These are phyloP conservation scores for Solanum habrochaites DNA, from an alignment of 257 asterid species.

Conservation along the genomic window DNA sequence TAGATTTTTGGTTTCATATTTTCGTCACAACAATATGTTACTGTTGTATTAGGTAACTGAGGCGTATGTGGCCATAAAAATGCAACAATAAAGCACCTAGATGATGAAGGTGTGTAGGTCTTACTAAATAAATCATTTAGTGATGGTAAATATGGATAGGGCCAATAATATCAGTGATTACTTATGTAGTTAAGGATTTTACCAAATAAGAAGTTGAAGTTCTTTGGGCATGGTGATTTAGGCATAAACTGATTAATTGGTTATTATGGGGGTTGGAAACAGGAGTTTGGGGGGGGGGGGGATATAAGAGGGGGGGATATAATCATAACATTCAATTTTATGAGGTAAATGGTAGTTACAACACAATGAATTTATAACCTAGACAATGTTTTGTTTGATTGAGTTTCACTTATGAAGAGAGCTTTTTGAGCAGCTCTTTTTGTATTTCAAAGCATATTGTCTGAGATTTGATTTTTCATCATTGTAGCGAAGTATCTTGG, in stretches of 20 bases:
- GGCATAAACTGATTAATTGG: neutral
- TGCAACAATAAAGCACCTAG: conserved; percentile 47
- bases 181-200: neutral
- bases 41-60: neutral
- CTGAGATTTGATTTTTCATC: neutral
- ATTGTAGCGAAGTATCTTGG: neutral
- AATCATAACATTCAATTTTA: neutral
- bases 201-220: neutral
- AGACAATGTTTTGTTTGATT: neutral
- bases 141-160: no score
- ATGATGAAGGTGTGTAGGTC: no score
- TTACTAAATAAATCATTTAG: no score
- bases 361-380: neutral
- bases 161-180: neutral
- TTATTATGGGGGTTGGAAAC: neutral
- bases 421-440: neutral
- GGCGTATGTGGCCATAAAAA: conserved; percentile 72
- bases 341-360: neutral
- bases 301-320: neutral
- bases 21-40: no score
- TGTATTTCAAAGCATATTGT: neutral
- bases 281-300: no score
- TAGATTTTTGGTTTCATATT: no score
- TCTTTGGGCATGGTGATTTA: neutral
- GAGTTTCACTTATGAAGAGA: neutral